Base-by-base conservation (phyloP, 305 asterid genomes). In the Stenogyne calaminthoides region DNA sequence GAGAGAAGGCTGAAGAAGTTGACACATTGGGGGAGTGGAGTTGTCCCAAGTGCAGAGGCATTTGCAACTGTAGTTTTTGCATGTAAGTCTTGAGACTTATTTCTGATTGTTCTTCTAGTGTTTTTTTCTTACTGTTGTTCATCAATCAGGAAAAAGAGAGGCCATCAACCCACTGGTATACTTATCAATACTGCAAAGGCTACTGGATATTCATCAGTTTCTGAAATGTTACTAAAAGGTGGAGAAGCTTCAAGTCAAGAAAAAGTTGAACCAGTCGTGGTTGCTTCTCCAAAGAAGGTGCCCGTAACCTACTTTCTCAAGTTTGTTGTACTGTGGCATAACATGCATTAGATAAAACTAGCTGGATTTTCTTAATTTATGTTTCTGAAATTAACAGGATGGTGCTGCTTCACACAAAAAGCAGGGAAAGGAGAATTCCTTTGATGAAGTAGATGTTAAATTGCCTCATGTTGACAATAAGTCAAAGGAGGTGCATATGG, bases 21-120 rank as follows among this genome's bases (percentile, higher is more conserved):
- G 74, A 74, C 22, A 67, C 73, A 15, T 61, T 70, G 75, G 92
- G 73, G 81, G 85, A 85, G 36, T 94, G 99, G 99, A 63, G 47
- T 71, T 94, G 98, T 78, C 99, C 99, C 36, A 90, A 62, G 82
- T 94, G 99, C 82, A 84, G 87, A 79, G 96, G 91, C 80, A 88
- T 88, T 75, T 94, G 99, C 84, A 94, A 94, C 80, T 91, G 99
- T 83, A 94, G 99, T 77, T 6, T 81, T 22, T 94, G 98, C 96
- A 88, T 88, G 99, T 90, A 74, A 84, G 88, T 77, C 29, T 74
- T 64, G n/a, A 49, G 16, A 39, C 22, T 51, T 73, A 46, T 72
- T 65, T 75, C 42, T n/a, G 5, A 11, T 11, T 40, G 19, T 3
- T 20, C 2, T 25, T 69, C 18, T 14, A 18, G 5, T 76, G 47